phyloP scores from a whole-genome alignment of 2,329 filamentous ascomycete species.

The Pseudofabraea citricarpa region DNA sequence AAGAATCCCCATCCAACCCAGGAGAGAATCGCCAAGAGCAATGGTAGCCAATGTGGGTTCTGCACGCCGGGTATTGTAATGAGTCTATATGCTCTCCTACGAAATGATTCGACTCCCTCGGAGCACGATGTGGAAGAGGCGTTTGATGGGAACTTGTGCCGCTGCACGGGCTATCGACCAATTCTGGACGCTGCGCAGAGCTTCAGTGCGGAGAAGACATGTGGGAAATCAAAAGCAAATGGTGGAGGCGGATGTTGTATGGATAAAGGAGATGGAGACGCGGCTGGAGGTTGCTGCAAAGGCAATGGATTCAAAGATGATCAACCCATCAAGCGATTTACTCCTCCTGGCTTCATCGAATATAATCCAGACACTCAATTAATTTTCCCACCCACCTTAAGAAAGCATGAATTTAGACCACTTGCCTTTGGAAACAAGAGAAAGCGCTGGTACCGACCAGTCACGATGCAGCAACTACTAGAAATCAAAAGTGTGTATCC shows the following conservation, averaged over 20 bases:
- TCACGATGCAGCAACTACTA: slow-evolving; percentile 79
- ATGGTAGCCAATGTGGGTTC: slow-evolving; percentile 90
- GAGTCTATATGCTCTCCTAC: slow-evolving; percentile 88
- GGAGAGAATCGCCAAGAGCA: slow-evolving; percentile 83
- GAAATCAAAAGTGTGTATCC: slow-evolving; percentile 87
- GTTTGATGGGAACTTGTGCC: slow-evolving; percentile 93
- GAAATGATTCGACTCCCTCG: slow-evolving; percentile 74
- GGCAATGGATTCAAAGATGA: slow-evolving; percentile 44
- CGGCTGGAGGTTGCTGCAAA: slow-evolving; percentile 64
- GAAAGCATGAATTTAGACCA: slow-evolving; percentile 76
- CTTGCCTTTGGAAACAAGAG: slow-evolving; percentile 90
- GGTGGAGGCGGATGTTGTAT: slow-evolving; percentile 65
- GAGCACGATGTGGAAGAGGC: slow-evolving; percentile 89
- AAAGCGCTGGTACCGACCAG: slow-evolving; percentile 89
- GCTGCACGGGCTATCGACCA: slow-evolving; percentile 91
- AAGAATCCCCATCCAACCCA: slow-evolving; percentile 85
- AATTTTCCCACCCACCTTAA: slow-evolving; percentile 85
- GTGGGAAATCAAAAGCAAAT: slow-evolving; percentile 44
- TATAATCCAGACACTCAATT: slow-evolving; percentile 92
- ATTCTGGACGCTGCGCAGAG: slow-evolving; percentile 93
- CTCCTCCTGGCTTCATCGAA: slow-evolving; percentile 85
- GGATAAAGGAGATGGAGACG: slow-evolving; percentile 49
- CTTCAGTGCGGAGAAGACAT: slow-evolving; percentile 54
- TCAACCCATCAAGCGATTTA: slow-evolving; percentile 63
- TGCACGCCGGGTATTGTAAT: slow-evolving; percentile 98